Evolutionary conservation across 345 rosid genomes (phyloP), one percentile per base, ranked within the genome.

Genomic region (Euphorbia tirucalli): DNA sequence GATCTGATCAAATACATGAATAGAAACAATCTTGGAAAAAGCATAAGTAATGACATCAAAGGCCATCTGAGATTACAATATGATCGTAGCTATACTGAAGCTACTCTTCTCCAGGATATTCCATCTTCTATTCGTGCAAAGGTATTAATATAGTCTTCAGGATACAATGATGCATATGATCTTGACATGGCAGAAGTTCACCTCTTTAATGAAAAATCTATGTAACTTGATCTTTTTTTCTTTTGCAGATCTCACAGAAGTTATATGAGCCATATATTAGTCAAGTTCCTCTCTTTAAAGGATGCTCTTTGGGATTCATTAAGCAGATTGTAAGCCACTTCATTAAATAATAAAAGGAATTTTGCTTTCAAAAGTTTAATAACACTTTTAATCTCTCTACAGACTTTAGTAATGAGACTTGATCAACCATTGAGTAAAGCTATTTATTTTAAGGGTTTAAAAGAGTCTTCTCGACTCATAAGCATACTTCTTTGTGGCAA

Each of bases 261-360:
- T 78, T 93, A 71, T 91, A 93, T 69, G 87, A 85, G 81, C 92
- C 92, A 18, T 84, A 78, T 66, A 86, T 93, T 68, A 84, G 79
- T 72, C 85, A 88, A 72, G 89, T 86, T 63, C 69, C 85, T 66
- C 89, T 91, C 77, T 89, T 93, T 70, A 88, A 75, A 37, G 89
- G 90, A 0, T 93, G 97, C 79, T 89, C 98, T 14, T 68, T 66
- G 15, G 97, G 79, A 69, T 93, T 91, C 91, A 83, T 88, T 63
- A 91, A 91, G 84, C 91, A 88, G 63, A 87, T 88, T 57, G 98
- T 93, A 87, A 89, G 93, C 61, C 39, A 43, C 54, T 66, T 19
- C 55, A 68, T 69, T 71, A 11, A 11, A 52, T 27, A 35, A 39
- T 2, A 3, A 37, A 25, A 39, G 43, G 35, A 35, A 39, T 24